phyloP scores from a whole-genome alignment of 2,329 filamentous ascomycete genomes.

The Colletotrichum cereale region DNA sequence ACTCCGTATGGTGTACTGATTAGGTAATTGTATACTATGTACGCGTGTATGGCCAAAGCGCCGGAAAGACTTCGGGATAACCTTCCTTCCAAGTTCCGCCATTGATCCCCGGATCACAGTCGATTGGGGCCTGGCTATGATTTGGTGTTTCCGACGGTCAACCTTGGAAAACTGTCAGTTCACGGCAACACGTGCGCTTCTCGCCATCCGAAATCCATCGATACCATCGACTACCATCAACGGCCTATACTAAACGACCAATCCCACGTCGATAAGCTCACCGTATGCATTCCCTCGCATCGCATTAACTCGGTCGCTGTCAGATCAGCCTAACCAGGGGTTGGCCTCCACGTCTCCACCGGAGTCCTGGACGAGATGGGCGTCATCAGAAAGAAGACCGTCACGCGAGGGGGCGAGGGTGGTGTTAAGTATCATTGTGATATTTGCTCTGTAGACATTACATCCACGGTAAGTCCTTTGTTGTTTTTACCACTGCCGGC shows the following conservation, averaged over 20 bases:
- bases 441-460: slow-evolving; percentile 96
- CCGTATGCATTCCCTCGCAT: slow-evolving; percentile 20
- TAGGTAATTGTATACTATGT: no score
- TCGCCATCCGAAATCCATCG: slow-evolving; percentile 28
- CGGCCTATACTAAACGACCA: background rate
- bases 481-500: slow-evolving; percentile 13
- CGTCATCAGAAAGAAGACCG: slow-evolving; percentile 96
- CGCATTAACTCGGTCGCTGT: slow-evolving; percentile 26
- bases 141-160: slow-evolving; percentile 15
- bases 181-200: slow-evolving; percentile 25
- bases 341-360: slow-evolving; percentile 38
- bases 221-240: slow-evolving; percentile 14
- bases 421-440: slow-evolving; percentile 98
- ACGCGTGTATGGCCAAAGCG: background rate
- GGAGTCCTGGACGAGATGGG: slow-evolving; percentile 72
- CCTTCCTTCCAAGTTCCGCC: slow-evolving; percentile 8
- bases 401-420: slow-evolving; percentile 84
- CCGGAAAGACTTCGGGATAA: slow-evolving; percentile 30
- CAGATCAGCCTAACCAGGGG: slow-evolving; percentile 39
- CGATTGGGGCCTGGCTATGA: slow-evolving; percentile 28
- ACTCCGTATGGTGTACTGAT: no score
- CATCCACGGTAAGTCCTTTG: slow-evolving; percentile 81
- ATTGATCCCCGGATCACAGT: slow-evolving; percentile 24
- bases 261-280: background rate
- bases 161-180: slow-evolving; percentile 7